These are phyloP conservation scores for Blepharisma undulans DNA, from an alignment of 169 alveolate genomes.

Conservation along the genomic window DNA sequence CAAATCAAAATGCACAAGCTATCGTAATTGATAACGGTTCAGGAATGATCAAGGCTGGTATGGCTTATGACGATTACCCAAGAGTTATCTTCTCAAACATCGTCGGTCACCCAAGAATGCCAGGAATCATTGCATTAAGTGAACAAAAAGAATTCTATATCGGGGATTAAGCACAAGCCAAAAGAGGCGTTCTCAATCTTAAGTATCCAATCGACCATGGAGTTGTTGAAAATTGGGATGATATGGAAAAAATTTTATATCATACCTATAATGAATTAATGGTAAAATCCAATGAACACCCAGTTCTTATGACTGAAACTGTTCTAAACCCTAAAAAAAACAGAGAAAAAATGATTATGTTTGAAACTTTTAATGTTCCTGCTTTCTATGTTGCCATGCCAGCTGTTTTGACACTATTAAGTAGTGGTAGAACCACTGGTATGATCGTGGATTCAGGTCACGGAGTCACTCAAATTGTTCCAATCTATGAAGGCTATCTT, in stretches of 20 bases:
- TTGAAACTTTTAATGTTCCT: slow-evolving; percentile 91
- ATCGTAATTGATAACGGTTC: slow-evolving; percentile 76
- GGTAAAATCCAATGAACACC: slow-evolving; percentile 75
- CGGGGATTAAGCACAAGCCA: slow-evolving; percentile 59
- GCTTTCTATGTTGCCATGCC: slow-evolving; percentile 85
- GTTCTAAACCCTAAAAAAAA: slow-evolving; percentile 90
- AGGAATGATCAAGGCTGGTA: slow-evolving; percentile 84
- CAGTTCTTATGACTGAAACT: slow-evolving; percentile 91
- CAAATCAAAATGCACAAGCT: slow-evolving; percentile 49
- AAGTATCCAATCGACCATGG: slow-evolving; percentile 89
- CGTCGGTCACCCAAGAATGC: slow-evolving; percentile 86
- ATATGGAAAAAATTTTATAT: slow-evolving; percentile 87
- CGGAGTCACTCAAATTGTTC: slow-evolving; percentile 93
- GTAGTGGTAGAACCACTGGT: slow-evolving; percentile 92
- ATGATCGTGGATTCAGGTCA: slow-evolving; percentile 93
- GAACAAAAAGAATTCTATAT: slow-evolving; percentile 78
- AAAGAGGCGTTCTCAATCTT: slow-evolving; percentile 75
- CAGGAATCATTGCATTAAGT: slow-evolving; percentile 52
- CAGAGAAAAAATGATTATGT: slow-evolving; percentile 89
- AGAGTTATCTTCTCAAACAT: slow-evolving; percentile 67
- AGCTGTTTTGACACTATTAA: slow-evolving; percentile 90
- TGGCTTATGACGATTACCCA: slow-evolving; percentile 86
- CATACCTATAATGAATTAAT: slow-evolving; percentile 82
- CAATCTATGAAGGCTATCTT: slow-evolving; percentile 89
- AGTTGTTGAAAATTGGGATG: slow-evolving; percentile 85